These are phyloP conservation scores for Rhododendron kiyosumense DNA, from an alignment of 148 eudicot genomes.

Conservation along the genomic window DNA sequence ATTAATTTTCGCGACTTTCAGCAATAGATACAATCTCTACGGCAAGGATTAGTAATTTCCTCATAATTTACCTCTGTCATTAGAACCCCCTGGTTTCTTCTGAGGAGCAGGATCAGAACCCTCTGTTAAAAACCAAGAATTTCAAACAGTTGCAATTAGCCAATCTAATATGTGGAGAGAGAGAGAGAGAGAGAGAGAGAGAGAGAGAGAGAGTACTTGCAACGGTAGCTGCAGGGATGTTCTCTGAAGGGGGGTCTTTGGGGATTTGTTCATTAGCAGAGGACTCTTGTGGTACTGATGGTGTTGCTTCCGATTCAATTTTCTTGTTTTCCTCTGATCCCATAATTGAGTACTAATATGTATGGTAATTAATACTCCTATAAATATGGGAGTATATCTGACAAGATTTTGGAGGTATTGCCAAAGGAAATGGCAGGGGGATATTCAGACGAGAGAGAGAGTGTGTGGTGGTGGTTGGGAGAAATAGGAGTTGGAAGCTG, in stretches of 20 bases:
- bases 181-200: not conserved
- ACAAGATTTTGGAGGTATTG: not conserved
- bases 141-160: not conserved
- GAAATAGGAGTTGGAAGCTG: constrained; percentile 7
- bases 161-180: not conserved
- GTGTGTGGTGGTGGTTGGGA: constrained; percentile 10
- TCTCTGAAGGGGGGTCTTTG: not conserved
- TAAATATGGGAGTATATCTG: not conserved
- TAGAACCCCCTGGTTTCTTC: constrained; percentile 23
- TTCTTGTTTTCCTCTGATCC: constrained; percentile 1
- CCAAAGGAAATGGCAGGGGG: not conserved
- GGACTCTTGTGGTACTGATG: not conserved
- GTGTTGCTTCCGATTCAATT: not conserved
- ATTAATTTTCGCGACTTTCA: not conserved
- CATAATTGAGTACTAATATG: not conserved
- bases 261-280: not conserved
- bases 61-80: constrained; percentile 34
- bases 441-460: not conserved
- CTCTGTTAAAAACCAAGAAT: constrained; percentile 12
- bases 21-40: not conserved
- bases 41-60: not conserved
- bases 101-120: constrained; percentile 15
- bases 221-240: not conserved
- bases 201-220: constrained; percentile 10
- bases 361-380: not conserved